phyloP scores from a whole-genome alignment of 2,329 filamentous ascomycete species.

The Trichoderma sp. region DNA sequence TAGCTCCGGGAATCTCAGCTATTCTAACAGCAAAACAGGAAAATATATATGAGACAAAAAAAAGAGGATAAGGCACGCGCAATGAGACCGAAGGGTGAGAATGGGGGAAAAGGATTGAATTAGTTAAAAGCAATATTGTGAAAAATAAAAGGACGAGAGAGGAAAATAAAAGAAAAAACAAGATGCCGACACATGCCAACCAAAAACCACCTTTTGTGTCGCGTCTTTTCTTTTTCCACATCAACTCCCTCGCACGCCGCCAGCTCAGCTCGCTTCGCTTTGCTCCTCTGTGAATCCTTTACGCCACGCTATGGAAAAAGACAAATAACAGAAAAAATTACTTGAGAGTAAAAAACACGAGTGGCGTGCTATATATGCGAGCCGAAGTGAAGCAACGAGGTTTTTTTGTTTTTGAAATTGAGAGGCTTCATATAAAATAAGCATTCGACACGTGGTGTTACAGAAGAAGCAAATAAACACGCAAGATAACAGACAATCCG shows the following conservation, averaged over 20 bases:
- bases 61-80: slow-evolving; percentile 1
- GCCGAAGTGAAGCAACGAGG: slow-evolving; percentile 21
- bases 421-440: slow-evolving; percentile 12
- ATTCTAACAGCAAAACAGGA: background rate
- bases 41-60: slow-evolving; percentile 4
- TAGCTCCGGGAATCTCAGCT: slow-evolving; percentile 25
- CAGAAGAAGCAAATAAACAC: slow-evolving; percentile 17
- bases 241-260: slow-evolving; percentile 14
- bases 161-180: background rate
- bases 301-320: slow-evolving; percentile 33
- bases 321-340: slow-evolving; percentile 11
- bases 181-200: slow-evolving; percentile 19
- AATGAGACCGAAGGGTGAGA: slow-evolving; percentile 2
- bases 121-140: slow-evolving; percentile 10
- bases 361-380: slow-evolving; percentile 22
- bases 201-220: slow-evolving; percentile 21
- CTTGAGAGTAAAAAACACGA: slow-evolving; percentile 6
- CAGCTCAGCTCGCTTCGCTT: slow-evolving; percentile 20
- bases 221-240: slow-evolving; percentile 15
- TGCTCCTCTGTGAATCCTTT: slow-evolving; percentile 26
- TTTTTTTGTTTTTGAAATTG: slow-evolving; percentile 10
- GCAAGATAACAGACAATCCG: slow-evolving; percentile 15
- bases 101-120: slow-evolving; percentile 12
- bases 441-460: slow-evolving; percentile 2
- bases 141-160: background rate